Evolutionary conservation across 805 yeast genomes (phyloP), one percentile per base, ranked within the genome.

Genomic region (Candida silvicultrix): DNA sequence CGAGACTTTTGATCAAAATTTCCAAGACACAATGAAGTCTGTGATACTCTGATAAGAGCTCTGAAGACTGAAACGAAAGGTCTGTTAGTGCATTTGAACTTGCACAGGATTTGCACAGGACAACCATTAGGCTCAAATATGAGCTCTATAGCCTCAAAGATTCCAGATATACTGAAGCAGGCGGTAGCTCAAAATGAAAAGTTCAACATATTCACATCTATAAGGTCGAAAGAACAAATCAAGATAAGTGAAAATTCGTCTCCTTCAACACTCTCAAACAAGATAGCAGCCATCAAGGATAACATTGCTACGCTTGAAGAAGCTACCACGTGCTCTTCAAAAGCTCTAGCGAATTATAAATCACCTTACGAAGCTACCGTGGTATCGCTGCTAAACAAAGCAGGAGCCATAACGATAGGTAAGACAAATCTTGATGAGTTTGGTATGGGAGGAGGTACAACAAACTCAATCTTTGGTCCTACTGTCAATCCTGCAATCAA

Each of bases 361-460:
- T 80, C 95, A 20, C 98, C 98, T 2, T 90, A 75, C 59, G 80
- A 85, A 50, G 85, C 97, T 12, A 87, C 97, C 0, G 85, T 83
- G 2, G 79, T 79, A 0, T 53, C 63, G 2, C 66, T 80, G 3
- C 62, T 94, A n/a, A 62, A 72, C 9, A 55, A 65, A 0, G 69
- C 71, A 2, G 88, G 89, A 0, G 74, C 77, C 15, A 52, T 67
- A 1, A 58, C 81, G 6, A 68, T 82, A 1, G 99, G 97, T 0
- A 94, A 92, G 63, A 76, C 95, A 2, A 94, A 92, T 55, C 70
- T 94, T 78, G 99, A 94, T 66, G 97, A 94, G 66, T 94, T 94
- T 68, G 99, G 96, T 2, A 94, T 94, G 99, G 99, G 99, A 11
- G 81, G 87, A 12, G 74, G 81, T 1, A 83, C 80, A 14, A 67